Conservation (phyloP, 371 early-diverging fungal species). For the Actinomortierella wolfii region DNA sequence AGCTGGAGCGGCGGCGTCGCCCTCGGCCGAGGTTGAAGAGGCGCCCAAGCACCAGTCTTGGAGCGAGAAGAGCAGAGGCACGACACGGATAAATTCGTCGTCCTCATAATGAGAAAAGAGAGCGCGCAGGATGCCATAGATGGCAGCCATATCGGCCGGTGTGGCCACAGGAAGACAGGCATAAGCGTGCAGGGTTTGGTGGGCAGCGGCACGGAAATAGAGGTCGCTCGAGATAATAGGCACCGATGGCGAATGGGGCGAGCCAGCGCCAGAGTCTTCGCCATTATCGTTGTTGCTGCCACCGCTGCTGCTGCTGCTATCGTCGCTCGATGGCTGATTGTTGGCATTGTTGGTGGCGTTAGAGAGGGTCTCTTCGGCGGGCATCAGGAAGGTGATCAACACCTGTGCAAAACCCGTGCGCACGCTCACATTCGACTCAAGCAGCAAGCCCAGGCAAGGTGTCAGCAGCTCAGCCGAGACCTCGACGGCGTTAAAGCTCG, state of each 20-base stretch:
- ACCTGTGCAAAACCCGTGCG: slow-evolving; percentile 41
- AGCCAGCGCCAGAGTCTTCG: not conserved
- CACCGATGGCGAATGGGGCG: slow-evolving; percentile 3
- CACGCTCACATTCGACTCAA: slow-evolving; percentile 47
- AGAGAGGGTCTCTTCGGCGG: slow-evolving; percentile 22
- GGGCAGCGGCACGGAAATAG: slow-evolving; percentile 57
- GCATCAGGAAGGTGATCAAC: slow-evolving; percentile 39
- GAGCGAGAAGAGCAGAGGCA: slow-evolving; percentile 69
- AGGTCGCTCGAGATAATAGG: slow-evolving; percentile 48
- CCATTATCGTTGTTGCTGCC: not conserved
- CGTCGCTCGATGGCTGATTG: not conserved
- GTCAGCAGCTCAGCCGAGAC: slow-evolving; percentile 50
- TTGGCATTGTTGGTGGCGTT: slow-evolving; percentile 5
- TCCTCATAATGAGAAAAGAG: slow-evolving; percentile 58
- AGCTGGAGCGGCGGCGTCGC: not conserved
- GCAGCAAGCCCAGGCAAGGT: slow-evolving; percentile 50
- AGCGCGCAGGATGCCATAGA: slow-evolving; percentile 58
- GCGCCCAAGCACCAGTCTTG: slow-evolving; percentile 50
- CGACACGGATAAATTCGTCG: slow-evolving; percentile 63
- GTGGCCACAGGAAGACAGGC: slow-evolving; percentile 51
- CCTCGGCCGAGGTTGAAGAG: not conserved
- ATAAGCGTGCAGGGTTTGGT: slow-evolving; percentile 63
- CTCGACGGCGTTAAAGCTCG: slow-evolving; percentile 22
- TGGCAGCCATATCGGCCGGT: slow-evolving; percentile 62
- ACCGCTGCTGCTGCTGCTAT: slow-evolving; percentile 4